Base-by-base conservation (phyloP, 2,329 filamentous ascomycete genomes). In the Tolypocladium cylindrosporum region DNA sequence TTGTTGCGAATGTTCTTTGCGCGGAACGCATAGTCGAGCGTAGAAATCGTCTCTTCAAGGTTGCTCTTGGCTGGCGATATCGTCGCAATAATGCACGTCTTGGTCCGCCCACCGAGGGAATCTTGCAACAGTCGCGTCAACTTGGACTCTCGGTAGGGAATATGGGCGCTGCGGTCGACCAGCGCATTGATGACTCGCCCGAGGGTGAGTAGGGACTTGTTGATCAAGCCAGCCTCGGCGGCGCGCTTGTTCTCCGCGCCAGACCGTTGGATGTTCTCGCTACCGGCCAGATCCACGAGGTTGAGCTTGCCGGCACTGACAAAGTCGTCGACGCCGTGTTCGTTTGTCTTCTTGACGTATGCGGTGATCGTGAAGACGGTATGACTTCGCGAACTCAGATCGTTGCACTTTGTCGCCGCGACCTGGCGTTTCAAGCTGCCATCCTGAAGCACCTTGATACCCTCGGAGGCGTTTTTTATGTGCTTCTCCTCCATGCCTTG, bases 321-420 rank as follows among this genome's bases (percentile, higher is more conserved):
- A 67, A 89, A 92, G 61, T 97, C 93, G 68, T 97, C 92, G 6
- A 89, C 90, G 4, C 91, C 92, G 60, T 88, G 85, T 54, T 95
- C 90, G 2, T 85, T 84, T 1, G 84, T 84, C 61, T 88, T 87
- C 73, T 96, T 96, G 67, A 91, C 87, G 68, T 92, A 91, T 0
- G 92, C 90, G 1, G 93, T 97, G 60, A 99, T 90, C 9, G 94
- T 97, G 69, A 99, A 99, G 27, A 99, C 89, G 0, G 94, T 99
- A 69, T 99, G 95, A 76, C 92, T 96, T 71, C 94, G 86, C 66
- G 92, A 97, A 74, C 92, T 97, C 57, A 97, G 84, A 67, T 99
- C 94, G 71, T 99, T 99, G 82, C 94, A 99, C 74, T 97, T 97
- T n/a, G 94, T 99, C 4, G 95, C 91, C 7, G 94, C 95, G n/a